Percentiles rank a stretch among this genome's conserved stretches.
Conservation (phyloP, 768 basidiomycete species). For the Podaxis carcinomalis region DNA sequence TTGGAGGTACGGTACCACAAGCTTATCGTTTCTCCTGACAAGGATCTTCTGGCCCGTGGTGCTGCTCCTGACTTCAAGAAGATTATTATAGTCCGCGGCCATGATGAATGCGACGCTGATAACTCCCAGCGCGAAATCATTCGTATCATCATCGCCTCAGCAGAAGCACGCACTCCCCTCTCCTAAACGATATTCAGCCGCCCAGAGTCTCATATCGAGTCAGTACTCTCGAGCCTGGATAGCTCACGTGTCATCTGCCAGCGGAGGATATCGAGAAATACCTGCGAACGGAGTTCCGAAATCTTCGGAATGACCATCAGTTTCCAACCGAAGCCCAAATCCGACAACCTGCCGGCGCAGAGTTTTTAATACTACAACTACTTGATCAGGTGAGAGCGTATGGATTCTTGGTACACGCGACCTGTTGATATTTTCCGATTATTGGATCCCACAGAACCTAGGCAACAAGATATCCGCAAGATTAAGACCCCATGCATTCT, state of each 20-base stretch:
- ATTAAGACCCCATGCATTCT: no score
- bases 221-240: not conserved
- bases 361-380: no score
- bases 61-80: not conserved
- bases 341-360: no score
- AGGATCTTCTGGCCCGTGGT: not conserved
- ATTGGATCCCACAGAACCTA: no score
- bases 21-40: slow-evolving; percentile 14
- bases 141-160: slow-evolving; percentile 3
- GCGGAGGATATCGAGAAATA: not conserved
- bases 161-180: not conserved
- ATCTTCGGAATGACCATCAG: no score
- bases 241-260: not conserved
- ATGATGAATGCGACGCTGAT: slow-evolving; percentile 22
- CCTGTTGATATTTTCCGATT: no score
- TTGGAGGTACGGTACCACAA: slow-evolving; percentile 13
- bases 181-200: slow-evolving; percentile 22
- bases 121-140: slow-evolving; percentile 12
- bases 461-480: no score
- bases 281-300: not conserved
- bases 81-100: slow-evolving; percentile 20
- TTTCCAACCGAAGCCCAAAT: no score
- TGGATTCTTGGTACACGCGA: no score
- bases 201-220: slow-evolving; percentile 16
- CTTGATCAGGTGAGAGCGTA: no score